Evolutionary conservation across 78 protist genomes (phyloP), one percentile per base, ranked within the genome.

Genomic region (Creolimax fragrantissima): DNA sequence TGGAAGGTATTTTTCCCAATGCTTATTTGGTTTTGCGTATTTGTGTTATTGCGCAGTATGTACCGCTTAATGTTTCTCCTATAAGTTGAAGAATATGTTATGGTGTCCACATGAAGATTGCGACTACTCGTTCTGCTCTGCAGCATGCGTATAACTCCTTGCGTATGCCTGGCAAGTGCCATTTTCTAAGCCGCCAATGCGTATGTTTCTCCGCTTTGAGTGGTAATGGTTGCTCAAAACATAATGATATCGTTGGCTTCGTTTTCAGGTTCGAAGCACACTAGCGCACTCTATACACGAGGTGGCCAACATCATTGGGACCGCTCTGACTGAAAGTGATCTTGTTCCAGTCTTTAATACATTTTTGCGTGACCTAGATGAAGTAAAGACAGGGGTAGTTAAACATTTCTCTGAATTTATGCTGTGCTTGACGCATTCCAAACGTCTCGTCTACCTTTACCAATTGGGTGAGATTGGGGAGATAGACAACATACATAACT

Each of bases 281-380:
- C 90, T 95, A 3, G 89, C 96, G 32, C 93, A 24, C 89, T 88
- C 93, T 5, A 44, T 95, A 37, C 96, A 95, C 91, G 96, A 90
- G 3, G 2, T 95, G 5, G 95, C 95, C 2, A 5, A 1, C 17
- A 44, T 92, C 39, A 39, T 95, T 3, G 95, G 95, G 7, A 41
- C 92, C 3, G 96, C 92, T 4, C 5, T 35, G 5, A 3, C 93
- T 24, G 95, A 94, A 91, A 2, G 24, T 5, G 43, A 5, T 5
- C 88, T 95, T 66, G 3, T 94, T n/a, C 93, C 93, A 2, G 88
- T 3, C 11, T 90, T 95, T 39, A 94, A 94, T 85, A 2, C 32
- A 32, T 94, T 95, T 88, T 41, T 95, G 35, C 43, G 43, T 7
- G 96, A 95, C 85, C 58, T 95, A 35, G 96, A 95, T 90, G 96